Evolutionary conservation across 2,329 filamentous ascomycete genomes (phyloP), one percentile per base, ranked within the genome.

Genomic region (Pseudogymnoascus sp.): DNA sequence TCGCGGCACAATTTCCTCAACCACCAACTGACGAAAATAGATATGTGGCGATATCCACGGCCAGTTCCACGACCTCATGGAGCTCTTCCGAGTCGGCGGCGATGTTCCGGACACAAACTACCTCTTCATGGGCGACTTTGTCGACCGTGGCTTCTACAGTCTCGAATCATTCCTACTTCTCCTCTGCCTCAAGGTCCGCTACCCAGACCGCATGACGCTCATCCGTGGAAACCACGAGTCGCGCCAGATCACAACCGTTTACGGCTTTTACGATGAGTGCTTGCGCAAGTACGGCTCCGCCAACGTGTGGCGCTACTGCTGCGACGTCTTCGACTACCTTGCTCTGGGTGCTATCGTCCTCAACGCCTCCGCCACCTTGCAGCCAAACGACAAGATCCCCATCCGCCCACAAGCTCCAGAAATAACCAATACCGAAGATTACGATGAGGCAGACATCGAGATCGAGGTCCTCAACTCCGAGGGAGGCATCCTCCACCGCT

Each of bases 241-340:
- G 66, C 88, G 94, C 70, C 94, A 99, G 78, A 99, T 99, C 75
- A 99, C 94, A 50, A 93, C 97, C 76, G 94, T 99, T 63, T 99
- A 99, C 74, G 94, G 94, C 65, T 99, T 99, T 79, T 99, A 99
- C 79, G 94, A 97, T 75, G 94, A 99, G 76, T 99, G 94, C 74
- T 85, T 97, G 70, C 90, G 92, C 74, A 99, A 99, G 79, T 99
- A 99, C 74, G 94, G 94, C 75, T 97, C 97, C 72, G 93, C 94
- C 65, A 97, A 96, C 69, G 94, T 99, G 65, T 99, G 94, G 94
- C 97, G 97, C 80, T 97, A 91, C 74, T 99, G 96, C 75, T 97
- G 92, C 72, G 93, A 99, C 75, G 87, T 99, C 60, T 99, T 99
- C 78, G 94, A 99, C 78, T 99, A 94, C 79, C 89, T 99, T 38